phyloP scores from a whole-genome alignment of 139 green algal species.

The Spirogloea muscicola region DNA sequence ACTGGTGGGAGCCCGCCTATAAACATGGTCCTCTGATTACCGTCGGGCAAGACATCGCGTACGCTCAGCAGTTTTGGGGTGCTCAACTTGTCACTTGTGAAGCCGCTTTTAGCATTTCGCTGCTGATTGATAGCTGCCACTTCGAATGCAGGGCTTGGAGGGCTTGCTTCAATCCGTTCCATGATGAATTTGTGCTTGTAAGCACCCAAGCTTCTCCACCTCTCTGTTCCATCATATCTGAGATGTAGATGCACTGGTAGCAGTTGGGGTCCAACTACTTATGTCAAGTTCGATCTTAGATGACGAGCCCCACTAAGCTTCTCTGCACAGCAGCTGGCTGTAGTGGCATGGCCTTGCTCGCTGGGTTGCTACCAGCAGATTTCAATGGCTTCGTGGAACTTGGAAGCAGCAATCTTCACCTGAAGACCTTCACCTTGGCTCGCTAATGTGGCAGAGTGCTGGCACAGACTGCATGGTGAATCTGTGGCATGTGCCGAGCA shows the following conservation, averaged over 20 bases:
- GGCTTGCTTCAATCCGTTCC: constrained; percentile 62
- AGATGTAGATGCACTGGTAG: neutral
- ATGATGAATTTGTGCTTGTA: constrained; percentile 69
- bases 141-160: constrained; percentile 58
- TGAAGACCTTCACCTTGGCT: too few relatives aligned
- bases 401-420: too few relatives aligned
- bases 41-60: neutral
- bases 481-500: constrained; percentile 32
- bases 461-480: constrained; percentile 42
- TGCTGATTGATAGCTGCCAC: neutral
- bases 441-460: constrained; percentile 9
- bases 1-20: constrained; percentile 57
- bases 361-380: too few relatives aligned
- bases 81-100: neutral
- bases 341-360: too few relatives aligned
- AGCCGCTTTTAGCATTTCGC: neutral
- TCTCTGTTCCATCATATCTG: neutral
- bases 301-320: too few relatives aligned
- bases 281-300: too few relatives aligned
- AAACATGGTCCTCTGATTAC: neutral
- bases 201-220: neutral
- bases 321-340: too few relatives aligned
- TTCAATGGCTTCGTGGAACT: too few relatives aligned
- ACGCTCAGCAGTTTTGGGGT: neutral
- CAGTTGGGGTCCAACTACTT: too few relatives aligned